These are phyloP conservation scores for Clonostachys rosea DNA, from an alignment of 2,329 filamentous ascomycete genomes.

Conservation along the genomic window DNA sequence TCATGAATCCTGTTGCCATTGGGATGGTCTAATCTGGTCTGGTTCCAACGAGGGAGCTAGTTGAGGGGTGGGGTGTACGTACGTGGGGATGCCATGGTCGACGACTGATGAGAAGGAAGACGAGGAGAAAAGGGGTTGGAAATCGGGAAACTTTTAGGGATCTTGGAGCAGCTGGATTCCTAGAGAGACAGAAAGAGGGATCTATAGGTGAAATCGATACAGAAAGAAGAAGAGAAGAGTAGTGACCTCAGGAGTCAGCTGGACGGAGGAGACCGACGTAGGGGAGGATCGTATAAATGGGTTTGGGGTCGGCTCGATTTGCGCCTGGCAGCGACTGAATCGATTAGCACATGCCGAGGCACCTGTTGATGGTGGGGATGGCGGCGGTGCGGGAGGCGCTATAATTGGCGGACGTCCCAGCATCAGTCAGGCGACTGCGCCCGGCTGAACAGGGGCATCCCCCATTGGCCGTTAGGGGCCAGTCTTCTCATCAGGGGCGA, in stretches of 20 bases:
- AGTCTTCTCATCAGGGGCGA: conserved; percentile 1
- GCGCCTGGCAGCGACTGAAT: background rate
- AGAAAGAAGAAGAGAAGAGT: conserved; percentile 1
- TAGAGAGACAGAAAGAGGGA: background rate
- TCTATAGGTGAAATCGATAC: conserved; percentile 1
- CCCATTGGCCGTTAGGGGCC: no score
- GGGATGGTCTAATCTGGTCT: no score
- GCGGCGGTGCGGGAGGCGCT: no score
- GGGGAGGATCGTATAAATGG: background rate
- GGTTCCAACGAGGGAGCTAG: background rate
- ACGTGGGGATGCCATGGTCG: conserved; percentile 9
- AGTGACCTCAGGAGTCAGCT: conserved; percentile 1
- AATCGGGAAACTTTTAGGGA: background rate
- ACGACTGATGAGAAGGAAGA: background rate
- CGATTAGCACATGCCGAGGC: background rate
- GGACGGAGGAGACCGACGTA: conserved; percentile 3
- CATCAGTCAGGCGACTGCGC: no score
- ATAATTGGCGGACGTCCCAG: no score
- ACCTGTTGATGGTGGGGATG: conserved; percentile 4
- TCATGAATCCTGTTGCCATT: background rate
- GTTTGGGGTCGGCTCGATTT: conserved; percentile 3
- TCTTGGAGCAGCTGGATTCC: background rate
- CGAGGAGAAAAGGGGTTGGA: background rate
- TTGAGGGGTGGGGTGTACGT: conserved; percentile 4
- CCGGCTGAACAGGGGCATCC: no score